Percentiles rank a stretch among this genome's conserved stretches.
Evolutionary conservation across 495 filamentous ascomycete species (phyloP).

Genomic region (Viridothelium virens): DNA sequence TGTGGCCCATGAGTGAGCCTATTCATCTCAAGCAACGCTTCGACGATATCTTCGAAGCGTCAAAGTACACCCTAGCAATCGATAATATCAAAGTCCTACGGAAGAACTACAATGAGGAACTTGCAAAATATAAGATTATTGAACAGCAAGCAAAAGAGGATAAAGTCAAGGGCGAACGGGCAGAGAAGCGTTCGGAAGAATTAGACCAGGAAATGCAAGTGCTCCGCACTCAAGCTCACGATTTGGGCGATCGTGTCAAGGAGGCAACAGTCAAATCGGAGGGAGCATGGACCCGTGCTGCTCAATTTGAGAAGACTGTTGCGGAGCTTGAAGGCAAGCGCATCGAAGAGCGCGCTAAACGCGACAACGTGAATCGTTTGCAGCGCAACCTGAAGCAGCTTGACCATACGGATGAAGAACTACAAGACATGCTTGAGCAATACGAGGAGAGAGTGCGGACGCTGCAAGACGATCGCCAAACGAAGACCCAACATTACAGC

Average conservation of each 20-base stretch:
- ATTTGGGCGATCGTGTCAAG: slow-evolving; percentile 50
- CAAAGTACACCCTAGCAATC: slow-evolving; percentile 94
- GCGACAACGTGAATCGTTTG: slow-evolving; percentile 61
- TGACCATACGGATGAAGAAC: slow-evolving; percentile 67
- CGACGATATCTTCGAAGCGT: slow-evolving; percentile 94
- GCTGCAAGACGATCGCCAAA: slow-evolving; percentile 55
- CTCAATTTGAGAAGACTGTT: slow-evolving; percentile 55
- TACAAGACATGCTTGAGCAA: slow-evolving; percentile 67
- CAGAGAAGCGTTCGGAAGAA: slow-evolving; percentile 52
- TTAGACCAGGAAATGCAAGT: slow-evolving; percentile 68
- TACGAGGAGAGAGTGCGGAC: slow-evolving; percentile 66
- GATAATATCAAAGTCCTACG: slow-evolving; percentile 79
- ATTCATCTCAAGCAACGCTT: slow-evolving; percentile 79
- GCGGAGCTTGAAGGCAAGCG: slow-evolving; percentile 66
- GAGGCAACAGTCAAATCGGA: slow-evolving; percentile 49
- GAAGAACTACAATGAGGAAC: slow-evolving; percentile 73
- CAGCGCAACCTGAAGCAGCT: slow-evolving; percentile 63
- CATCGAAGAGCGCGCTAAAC: slow-evolving; percentile 56
- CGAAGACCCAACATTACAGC: slow-evolving; percentile 52
- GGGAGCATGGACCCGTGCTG: slow-evolving; percentile 53
- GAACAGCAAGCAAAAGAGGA: slow-evolving; percentile 72
- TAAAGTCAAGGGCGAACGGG: slow-evolving; percentile 74
- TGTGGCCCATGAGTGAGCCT: slow-evolving; percentile 97
- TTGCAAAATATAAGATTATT: slow-evolving; percentile 59
- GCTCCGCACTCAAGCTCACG: slow-evolving; percentile 49